Evolutionary conservation across 2,329 filamentous ascomycete species (phyloP).

Genomic region (Penicillium occitanis): DNA sequence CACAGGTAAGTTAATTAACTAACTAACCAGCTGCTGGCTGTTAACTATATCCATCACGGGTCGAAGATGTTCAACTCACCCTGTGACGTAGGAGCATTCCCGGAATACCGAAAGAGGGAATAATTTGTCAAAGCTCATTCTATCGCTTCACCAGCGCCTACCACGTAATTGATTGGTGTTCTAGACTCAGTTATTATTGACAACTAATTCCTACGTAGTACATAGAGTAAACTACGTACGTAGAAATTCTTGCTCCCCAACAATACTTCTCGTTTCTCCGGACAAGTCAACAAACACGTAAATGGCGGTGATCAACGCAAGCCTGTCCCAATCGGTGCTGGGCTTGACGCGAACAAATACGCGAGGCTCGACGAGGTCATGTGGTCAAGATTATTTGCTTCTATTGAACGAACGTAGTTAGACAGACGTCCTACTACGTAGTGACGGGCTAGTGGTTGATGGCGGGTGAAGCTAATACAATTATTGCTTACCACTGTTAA

Average conservation of each 20-base stretch:
- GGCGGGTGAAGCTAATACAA: not conserved
- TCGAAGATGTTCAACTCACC: not conserved
- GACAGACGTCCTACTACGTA: not conserved
- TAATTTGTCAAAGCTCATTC: conserved; percentile 1
- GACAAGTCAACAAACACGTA: conserved; percentile 1
- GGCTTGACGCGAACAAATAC: conserved; percentile 1
- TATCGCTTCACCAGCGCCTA: not conserved
- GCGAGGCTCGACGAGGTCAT: conserved; percentile 10
- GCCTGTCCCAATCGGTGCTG: not conserved
- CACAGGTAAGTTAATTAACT: not conserved
- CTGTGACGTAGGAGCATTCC: not conserved
- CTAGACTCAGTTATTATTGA: not conserved
- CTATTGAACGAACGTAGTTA: not conserved
- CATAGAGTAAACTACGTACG: not conserved
- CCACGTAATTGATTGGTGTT: not conserved
- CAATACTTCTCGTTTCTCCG: not conserved
- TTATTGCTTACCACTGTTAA: not conserved
- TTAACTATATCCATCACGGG: not conserved
- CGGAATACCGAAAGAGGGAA: conserved; percentile 4
- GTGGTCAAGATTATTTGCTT: conserved; percentile 2
- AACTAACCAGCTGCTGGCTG: not conserved
- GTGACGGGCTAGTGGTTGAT: not conserved
- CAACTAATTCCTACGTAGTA: not conserved
- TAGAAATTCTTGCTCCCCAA: not conserved
- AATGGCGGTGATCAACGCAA: conserved; percentile 10